Evolutionary conservation across 139 green algal species (phyloP), one percentile per base, ranked within the genome.

Genomic region (Micromonas pusilla): DNA sequence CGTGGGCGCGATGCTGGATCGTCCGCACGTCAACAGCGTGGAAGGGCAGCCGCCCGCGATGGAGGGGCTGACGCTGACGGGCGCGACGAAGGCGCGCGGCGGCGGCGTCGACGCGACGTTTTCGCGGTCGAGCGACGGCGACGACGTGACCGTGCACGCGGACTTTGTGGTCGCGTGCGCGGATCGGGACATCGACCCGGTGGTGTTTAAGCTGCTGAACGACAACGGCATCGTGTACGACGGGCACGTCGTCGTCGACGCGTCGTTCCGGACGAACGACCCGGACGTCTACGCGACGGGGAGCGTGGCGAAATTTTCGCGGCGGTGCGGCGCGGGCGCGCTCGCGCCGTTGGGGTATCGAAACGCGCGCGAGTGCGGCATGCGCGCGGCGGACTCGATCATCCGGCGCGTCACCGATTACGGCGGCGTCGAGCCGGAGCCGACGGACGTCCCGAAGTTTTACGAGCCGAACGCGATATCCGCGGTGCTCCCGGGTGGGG

Each of bases 181-280:
- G 33, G 67, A 52, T n/a, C 63, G 23, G 0, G 65, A 81, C 0
- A 77, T 87, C 5, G 79, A 82, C 34, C 45, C 33, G 9, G 34
- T 62, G 25, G 37, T 91, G 32, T 88, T 90, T 36, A 19, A 68
- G 28, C 86, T 83, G 82, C 80, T 89, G 31, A 87, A 87, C 60
- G 78, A 81, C 64, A 72, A 70, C 20, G 68, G 68, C 32, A 70
- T 92, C 19, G 89, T 92, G 21, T 92, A 83, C 54, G 89, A 92
- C 73, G 89, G 89, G 0, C 83, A 87, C 16, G 33, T 92, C n/a
- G 87, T 92, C 20, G 86, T 92, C 21, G 87, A 92, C 78, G 79
- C 39, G 2, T 30, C 32, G n/a, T 91, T 90, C 77, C 62, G 81
- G 30, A 91, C 86, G 26, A 88, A 80, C 66, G 87, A 91, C 66